Base-by-base conservation (phyloP, 2,329 filamentous ascomycete species). In the Tetracladium maxilliforme region DNA sequence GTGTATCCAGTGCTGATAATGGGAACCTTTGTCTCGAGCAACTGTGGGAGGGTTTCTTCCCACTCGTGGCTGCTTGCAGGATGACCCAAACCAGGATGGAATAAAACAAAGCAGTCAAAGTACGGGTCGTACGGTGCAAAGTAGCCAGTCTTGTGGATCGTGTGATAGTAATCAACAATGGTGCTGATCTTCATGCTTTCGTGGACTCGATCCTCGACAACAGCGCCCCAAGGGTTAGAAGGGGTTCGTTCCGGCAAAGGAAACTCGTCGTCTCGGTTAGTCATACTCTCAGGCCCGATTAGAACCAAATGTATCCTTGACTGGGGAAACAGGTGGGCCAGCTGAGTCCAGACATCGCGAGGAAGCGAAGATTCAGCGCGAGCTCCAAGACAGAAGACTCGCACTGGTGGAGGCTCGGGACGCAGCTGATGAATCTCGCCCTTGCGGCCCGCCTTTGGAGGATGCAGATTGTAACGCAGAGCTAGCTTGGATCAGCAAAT, bases 81-180 rank as follows among this genome's bases (percentile, higher is more conserved):
- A 49, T 98, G 90, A 9, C 90, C 92, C 11, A 98, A 66, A 7
- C 92, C 92, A 1, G 92, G 92, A 44, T 98, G 92, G 63, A 95
- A 98, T 25, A 94, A 67, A 42, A 98, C 74, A 45, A 98, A 93
- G 51, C 81, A 90, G 58, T 98, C 90, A 49, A 98, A 93, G 56
- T 98, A 98, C 1, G 90, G 90, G 46, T 98, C 90, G 46, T 92
- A 94, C 0, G 92, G 90, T 30, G 80, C 72, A 56, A 95, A 98
- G 45, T 86, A 69, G 23, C 83, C 78, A 0, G 87, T 80, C 47
- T 84, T 72, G 56, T 98, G 87, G 39, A 98, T 70, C 3, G 82
- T 95, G 52, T 98, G 87, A 58, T 92, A 98, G 56, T 98, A 94
- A 40, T 98, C 90, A 25, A 95, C 87, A 43, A 86, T 93, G 1